These are phyloP conservation scores for Paraphaeosphaeria minitans DNA, from an alignment of 2,329 filamentous ascomycete genomes.

Conservation along the genomic window DNA sequence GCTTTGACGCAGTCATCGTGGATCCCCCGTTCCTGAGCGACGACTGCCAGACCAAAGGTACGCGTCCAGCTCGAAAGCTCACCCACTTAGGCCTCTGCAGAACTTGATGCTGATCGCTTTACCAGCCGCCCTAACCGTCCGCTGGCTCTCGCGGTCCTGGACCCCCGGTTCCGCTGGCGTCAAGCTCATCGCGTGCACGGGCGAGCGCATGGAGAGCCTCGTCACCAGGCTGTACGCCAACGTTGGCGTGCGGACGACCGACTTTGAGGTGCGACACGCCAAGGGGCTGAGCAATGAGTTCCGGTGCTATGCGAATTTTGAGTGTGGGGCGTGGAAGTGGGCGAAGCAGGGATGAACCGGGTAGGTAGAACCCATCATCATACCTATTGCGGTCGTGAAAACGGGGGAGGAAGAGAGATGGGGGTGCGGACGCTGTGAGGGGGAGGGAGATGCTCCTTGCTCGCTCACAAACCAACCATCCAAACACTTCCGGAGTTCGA, in stretches of 20 bases:
- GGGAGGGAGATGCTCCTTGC: too few relatives aligned
- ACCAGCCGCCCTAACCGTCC: slow-evolving; percentile 71
- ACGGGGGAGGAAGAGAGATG: too few relatives aligned
- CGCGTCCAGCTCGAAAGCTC: too few relatives aligned
- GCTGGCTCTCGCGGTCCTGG: slow-evolving; percentile 69
- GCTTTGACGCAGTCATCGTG: slow-evolving; percentile 71
- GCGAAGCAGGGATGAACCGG: not conserved
- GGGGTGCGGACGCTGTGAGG: too few relatives aligned
- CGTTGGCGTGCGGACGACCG: slow-evolving; percentile 67
- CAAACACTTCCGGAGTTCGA: too few relatives aligned
- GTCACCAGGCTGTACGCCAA: slow-evolving; percentile 70
- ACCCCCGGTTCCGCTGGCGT: slow-evolving; percentile 19
- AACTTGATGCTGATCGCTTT: slow-evolving; percentile 1
- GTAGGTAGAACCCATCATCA: too few relatives aligned
- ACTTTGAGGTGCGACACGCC: slow-evolving; percentile 71
- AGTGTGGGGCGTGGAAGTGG: slow-evolving; percentile 58
- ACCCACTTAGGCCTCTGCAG: not conserved
- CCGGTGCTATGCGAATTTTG: slow-evolving; percentile 78
- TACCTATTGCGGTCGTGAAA: too few relatives aligned
- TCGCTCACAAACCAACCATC: too few relatives aligned
- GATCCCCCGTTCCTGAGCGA: slow-evolving; percentile 82
- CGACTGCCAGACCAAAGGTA: slow-evolving; percentile 80
- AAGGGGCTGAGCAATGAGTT: slow-evolving; percentile 81
- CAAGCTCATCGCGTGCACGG: slow-evolving; percentile 71
- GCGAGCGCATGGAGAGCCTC: slow-evolving; percentile 73